phyloP scores from a whole-genome alignment of 2,329 filamentous ascomycete species.

The Pseudophaeomoniella oleicola region DNA sequence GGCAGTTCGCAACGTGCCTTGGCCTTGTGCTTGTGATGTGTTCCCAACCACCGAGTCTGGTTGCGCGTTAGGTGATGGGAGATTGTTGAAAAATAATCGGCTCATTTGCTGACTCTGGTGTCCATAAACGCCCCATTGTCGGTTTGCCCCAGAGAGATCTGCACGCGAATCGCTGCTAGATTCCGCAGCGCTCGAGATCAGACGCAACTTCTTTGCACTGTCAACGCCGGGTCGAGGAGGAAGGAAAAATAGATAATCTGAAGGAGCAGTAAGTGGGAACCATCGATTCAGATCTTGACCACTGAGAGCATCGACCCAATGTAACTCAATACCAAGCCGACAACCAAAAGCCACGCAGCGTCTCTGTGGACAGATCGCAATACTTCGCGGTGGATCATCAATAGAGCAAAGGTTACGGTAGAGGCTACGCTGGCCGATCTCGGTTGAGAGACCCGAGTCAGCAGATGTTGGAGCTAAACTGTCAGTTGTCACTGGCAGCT shows the following conservation, averaged over 20 bases:
- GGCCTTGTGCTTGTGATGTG: conserved; percentile 2
- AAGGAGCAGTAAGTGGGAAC: conserved; percentile 26
- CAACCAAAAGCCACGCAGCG: conserved; percentile 53
- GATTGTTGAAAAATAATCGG: conserved; percentile 10
- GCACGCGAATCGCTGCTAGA: neutral
- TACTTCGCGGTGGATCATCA: conserved; percentile 49
- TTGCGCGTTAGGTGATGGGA: conserved; percentile 6
- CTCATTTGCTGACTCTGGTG: conserved; percentile 10
- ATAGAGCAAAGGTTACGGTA: conserved; percentile 42
- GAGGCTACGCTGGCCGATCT: conserved; percentile 7
- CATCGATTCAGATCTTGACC: conserved; percentile 21
- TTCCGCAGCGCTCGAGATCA: conserved; percentile 42
- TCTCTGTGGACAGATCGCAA: conserved; percentile 50
- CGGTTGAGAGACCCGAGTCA: conserved; percentile 1
- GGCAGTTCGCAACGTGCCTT: conserved; percentile 24
- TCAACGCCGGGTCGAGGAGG: conserved; percentile 37
- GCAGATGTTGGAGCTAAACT: neutral
- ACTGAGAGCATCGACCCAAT: conserved; percentile 39
- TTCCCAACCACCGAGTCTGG: neutral
- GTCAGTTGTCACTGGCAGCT: conserved; percentile 3
- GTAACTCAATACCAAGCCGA: conserved; percentile 46
- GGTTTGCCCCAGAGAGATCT: neutral
- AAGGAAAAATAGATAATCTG: conserved; percentile 40
- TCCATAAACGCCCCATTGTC: neutral
- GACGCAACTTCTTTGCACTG: conserved; percentile 40